A percentile compares a stretch with the other conserved stretches of the same genome.
Conservation (phyloP, 1,284 basidiomycete genomes). For the Veloporphyrellus conicus region DNA sequence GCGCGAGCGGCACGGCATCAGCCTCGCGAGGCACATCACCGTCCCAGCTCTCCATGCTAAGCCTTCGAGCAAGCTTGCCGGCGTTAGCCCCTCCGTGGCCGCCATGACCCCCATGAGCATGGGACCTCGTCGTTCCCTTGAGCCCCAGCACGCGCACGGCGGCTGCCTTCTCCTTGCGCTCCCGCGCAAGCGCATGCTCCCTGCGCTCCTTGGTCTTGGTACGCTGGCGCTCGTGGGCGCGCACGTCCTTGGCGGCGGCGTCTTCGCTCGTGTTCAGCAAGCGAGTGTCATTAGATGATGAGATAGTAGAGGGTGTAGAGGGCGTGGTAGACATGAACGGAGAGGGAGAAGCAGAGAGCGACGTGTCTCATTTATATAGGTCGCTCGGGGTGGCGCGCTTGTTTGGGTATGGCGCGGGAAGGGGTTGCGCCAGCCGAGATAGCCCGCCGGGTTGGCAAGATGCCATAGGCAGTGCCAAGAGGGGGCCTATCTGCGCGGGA, state of each 20-base stretch:
- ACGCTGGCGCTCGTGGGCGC: slow-evolving; percentile 32
- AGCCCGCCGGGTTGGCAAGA: not conserved
- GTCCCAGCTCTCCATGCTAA: slow-evolving; percentile 32
- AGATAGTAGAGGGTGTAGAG: slow-evolving; percentile 16
- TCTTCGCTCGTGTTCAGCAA: not conserved
- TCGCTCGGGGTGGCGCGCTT: slow-evolving; percentile 22
- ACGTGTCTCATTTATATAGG: slow-evolving; percentile 30
- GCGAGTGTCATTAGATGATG: slow-evolving; percentile 18
- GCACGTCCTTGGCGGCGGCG: slow-evolving; percentile 23
- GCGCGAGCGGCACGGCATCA: not conserved
- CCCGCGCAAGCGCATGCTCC: slow-evolving; percentile 29
- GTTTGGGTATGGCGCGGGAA: slow-evolving; percentile 27
- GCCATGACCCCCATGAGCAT: not conserved
- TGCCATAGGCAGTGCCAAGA: slow-evolving; percentile 1
- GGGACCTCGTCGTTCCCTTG: slow-evolving; percentile 12
- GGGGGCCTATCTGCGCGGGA: not conserved
- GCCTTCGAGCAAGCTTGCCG: slow-evolving; percentile 24
- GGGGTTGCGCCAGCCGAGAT: slow-evolving; percentile 19
- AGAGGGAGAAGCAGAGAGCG: slow-evolving; percentile 1
- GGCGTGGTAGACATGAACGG: slow-evolving; percentile 31
- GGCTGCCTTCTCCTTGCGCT: slow-evolving; percentile 31
- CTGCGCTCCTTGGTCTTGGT: slow-evolving; percentile 33
- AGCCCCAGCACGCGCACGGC: slow-evolving; percentile 15
- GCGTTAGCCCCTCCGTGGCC: slow-evolving; percentile 5
- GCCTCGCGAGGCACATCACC: slow-evolving; percentile 17